Percentiles rank a stretch among this genome's conserved stretches.
Evolutionary conservation across 805 yeast genomes (phyloP).

Genomic region (Yarrowia deformans): DNA sequence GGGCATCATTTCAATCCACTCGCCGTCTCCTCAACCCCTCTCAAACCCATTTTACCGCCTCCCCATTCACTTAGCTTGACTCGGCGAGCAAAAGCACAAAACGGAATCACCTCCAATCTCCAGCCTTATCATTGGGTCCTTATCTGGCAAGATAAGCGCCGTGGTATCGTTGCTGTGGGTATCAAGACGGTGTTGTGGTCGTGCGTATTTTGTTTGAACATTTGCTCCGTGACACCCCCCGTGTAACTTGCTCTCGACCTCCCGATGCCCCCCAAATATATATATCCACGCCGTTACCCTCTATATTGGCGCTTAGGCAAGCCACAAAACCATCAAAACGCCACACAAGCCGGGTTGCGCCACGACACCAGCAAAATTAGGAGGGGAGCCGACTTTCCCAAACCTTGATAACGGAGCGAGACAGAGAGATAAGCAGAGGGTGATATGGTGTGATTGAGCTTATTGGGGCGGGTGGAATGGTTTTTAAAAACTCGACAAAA

Average conservation of each 20-base stretch:
- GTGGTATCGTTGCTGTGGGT: background rate
- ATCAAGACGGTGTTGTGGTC: no score
- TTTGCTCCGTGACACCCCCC: no score
- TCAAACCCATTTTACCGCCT: background rate
- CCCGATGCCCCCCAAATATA: background rate
- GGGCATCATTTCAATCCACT: no score
- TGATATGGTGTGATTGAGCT: slow-evolving; percentile 29
- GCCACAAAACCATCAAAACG: slow-evolving; percentile 25
- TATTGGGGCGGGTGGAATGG: background rate
- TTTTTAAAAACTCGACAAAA: background rate
- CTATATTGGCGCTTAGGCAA: slow-evolving; percentile 34
- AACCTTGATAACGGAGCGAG: background rate
- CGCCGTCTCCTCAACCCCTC: no score
- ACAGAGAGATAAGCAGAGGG: background rate
- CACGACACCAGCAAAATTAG: background rate
- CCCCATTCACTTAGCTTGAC: slow-evolving; percentile 13
- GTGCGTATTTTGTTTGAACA: no score
- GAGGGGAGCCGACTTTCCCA: background rate
- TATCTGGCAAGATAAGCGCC: slow-evolving; percentile 10
- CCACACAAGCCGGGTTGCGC: background rate
- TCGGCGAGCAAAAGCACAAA: slow-evolving; percentile 20
- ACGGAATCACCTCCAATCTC: background rate
- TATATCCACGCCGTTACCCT: slow-evolving; percentile 13
- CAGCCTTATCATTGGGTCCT: slow-evolving; percentile 7
- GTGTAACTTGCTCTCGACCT: no score